phyloP scores from a whole-genome alignment of 2,329 filamentous ascomycete species.

The Fusarium miscanthi region DNA sequence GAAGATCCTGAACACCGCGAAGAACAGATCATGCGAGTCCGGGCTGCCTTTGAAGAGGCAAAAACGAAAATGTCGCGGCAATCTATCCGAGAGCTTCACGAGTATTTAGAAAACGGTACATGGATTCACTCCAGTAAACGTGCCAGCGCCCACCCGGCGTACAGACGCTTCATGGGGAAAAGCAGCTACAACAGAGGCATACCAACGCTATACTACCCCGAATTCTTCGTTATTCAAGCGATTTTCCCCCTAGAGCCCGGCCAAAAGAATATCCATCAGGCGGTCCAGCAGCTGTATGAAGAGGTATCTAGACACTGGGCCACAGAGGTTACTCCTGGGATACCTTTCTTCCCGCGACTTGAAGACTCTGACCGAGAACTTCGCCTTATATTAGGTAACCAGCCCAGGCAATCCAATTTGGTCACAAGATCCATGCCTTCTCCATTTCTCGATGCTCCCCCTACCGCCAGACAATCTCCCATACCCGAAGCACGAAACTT shows the following conservation, averaged over 20 bases:
- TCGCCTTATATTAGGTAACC: not conserved
- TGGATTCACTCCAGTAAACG: not conserved
- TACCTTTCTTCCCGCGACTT: not conserved
- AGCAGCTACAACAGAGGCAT: not conserved
- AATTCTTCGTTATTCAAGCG: not conserved
- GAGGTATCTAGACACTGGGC: not conserved
- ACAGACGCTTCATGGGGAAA: not conserved
- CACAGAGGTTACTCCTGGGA: rapidly evolving
- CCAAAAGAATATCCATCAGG: too few species aligned
- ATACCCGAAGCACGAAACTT: not conserved
- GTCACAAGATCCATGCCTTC: not conserved
- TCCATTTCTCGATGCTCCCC: not conserved
- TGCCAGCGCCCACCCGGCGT: not conserved
- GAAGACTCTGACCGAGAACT: not conserved
- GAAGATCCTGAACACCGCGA: not conserved
- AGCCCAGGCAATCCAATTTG: not conserved
- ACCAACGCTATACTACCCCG: not conserved
- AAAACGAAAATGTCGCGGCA: not conserved
- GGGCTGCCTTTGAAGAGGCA: not conserved
- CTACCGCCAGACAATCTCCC: not conserved
- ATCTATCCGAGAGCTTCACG: not conserved
- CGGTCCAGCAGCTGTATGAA: not conserved
- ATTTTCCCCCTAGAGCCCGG: not conserved
- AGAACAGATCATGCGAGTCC: not conserved
- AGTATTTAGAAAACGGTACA: not conserved